Conservation (phyloP, 2,329 filamentous ascomycete genomes). For the Fusarium odoratissimum region DNA sequence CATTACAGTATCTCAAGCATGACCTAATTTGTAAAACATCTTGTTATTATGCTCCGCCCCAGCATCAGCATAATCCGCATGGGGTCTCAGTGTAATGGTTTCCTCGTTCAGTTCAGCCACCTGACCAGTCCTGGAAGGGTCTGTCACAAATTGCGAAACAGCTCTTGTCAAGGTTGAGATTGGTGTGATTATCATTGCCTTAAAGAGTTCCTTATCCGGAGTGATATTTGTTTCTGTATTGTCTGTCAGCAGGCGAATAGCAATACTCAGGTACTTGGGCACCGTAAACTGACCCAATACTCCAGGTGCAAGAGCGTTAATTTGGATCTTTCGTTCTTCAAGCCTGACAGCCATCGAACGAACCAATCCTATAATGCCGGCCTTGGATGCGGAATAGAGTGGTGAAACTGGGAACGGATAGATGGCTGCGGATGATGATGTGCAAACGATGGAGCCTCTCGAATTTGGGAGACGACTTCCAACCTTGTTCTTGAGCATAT, state of each 20-base stretch:
- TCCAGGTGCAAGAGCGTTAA: conserved; percentile 9
- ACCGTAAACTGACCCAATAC: neutral
- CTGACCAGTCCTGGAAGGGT: neutral
- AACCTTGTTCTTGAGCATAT: conserved; percentile 1
- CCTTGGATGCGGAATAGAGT: neutral
- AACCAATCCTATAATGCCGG: neutral
- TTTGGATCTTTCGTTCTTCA: neutral
- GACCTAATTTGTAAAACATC: conserved; percentile 3
- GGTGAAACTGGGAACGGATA: neutral
- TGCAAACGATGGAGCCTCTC: neutral
- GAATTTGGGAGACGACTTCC: neutral
- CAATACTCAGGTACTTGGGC: no score
- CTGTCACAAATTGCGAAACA: neutral
- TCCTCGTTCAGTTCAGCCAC: neutral
- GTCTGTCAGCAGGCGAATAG: no score
- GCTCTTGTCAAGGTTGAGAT: neutral
- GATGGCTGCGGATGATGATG: neutral
- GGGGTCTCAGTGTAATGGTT: neutral
- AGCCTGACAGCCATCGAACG: neutral
- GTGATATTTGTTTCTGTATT: neutral
- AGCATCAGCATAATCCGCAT: neutral
- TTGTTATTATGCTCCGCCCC: conserved; percentile 12
- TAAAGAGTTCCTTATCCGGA: neutral
- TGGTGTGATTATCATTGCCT: neutral
- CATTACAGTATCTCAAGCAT: neutral